Conservation (phyloP, 768 basidiomycete species). For the Boletus rex-veris region DNA sequence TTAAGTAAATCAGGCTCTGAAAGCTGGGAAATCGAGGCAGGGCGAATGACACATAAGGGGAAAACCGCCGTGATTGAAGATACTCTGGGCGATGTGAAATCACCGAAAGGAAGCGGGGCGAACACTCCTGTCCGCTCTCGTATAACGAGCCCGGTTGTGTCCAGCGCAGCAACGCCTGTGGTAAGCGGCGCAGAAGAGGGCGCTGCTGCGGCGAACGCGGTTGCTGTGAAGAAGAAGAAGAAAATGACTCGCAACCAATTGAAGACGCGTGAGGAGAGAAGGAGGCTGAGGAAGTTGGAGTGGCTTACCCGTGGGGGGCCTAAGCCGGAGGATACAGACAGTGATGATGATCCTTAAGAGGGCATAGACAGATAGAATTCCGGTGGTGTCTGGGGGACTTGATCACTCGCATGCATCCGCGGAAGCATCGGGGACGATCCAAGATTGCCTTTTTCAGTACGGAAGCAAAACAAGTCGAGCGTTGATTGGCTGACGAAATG, state of each 20-base stretch:
- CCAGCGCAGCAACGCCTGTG: slow-evolving; percentile 69
- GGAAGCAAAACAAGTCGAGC: not conserved
- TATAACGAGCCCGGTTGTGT: slow-evolving; percentile 66
- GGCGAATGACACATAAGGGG: slow-evolving; percentile 82
- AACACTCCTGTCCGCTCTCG: slow-evolving; percentile 73
- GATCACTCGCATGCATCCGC: slow-evolving; percentile 17
- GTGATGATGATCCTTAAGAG: slow-evolving; percentile 39
- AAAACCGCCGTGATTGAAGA: slow-evolving; percentile 86
- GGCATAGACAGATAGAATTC: slow-evolving; percentile 3
- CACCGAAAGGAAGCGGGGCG: slow-evolving; percentile 63
- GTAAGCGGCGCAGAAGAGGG: slow-evolving; percentile 74
- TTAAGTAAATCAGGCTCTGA: slow-evolving; percentile 60
- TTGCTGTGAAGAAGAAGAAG: slow-evolving; percentile 74
- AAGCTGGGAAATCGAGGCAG: slow-evolving; percentile 91
- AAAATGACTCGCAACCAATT: slow-evolving; percentile 85
- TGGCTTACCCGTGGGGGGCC: slow-evolving; percentile 84
- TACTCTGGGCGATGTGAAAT: slow-evolving; percentile 66
- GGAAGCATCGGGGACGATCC: slow-evolving; percentile 31
- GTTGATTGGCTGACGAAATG: not conserved
- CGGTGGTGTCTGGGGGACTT: slow-evolving; percentile 23
- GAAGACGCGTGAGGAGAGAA: slow-evolving; percentile 86
- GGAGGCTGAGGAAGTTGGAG: slow-evolving; percentile 70
- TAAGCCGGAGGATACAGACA: slow-evolving; percentile 81
- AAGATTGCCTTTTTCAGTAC: slow-evolving; percentile 25
- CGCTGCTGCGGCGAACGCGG: slow-evolving; percentile 33